Conservation (phyloP, 768 basidiomycete species). For the Mycena haematopus region DNA sequence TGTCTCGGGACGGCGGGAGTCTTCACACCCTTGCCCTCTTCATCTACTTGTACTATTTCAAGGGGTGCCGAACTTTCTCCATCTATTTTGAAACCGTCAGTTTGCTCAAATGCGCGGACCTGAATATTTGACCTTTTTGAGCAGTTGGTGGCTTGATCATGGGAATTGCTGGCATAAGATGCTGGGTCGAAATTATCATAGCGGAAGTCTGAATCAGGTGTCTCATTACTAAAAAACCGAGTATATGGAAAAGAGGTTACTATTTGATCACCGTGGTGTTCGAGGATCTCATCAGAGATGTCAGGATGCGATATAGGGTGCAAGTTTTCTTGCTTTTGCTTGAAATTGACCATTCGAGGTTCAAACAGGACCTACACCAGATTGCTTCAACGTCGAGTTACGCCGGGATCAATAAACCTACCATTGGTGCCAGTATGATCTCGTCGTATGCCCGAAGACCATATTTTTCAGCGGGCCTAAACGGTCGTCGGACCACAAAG, state of each 20-base stretch:
- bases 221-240: constrained; percentile 4
- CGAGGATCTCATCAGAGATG: constrained; percentile 79
- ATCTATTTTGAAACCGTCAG: constrained; percentile 9
- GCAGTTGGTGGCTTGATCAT: constrained; percentile 28
- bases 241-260: constrained; percentile 38
- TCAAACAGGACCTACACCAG: constrained; percentile 66
- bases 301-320: constrained; percentile 57
- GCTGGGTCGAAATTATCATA: constrained; percentile 90
- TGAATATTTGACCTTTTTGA: background rate
- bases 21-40: constrained; percentile 24
- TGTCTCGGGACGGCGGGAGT: constrained; percentile 37
- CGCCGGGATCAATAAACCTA: constrained; percentile 40
- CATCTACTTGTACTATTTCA: constrained; percentile 28
- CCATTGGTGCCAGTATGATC: constrained; percentile 93
- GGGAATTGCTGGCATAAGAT: constrained; percentile 57
- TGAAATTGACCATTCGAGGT: constrained; percentile 91
- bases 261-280: constrained; percentile 58
- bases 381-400: background rate
- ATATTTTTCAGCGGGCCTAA: constrained; percentile 83
- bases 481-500: constrained; percentile 83
- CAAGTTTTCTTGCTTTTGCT: constrained; percentile 66
- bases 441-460: constrained; percentile 93
- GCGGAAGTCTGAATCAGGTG: constrained; percentile 72
- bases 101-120: background rate
- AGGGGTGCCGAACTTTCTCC: constrained; percentile 28